Percentiles rank a stretch among this genome's conserved stretches.
phyloP scores from a whole-genome alignment of 257 asterid species.

The Marsdenia floribunda region DNA sequence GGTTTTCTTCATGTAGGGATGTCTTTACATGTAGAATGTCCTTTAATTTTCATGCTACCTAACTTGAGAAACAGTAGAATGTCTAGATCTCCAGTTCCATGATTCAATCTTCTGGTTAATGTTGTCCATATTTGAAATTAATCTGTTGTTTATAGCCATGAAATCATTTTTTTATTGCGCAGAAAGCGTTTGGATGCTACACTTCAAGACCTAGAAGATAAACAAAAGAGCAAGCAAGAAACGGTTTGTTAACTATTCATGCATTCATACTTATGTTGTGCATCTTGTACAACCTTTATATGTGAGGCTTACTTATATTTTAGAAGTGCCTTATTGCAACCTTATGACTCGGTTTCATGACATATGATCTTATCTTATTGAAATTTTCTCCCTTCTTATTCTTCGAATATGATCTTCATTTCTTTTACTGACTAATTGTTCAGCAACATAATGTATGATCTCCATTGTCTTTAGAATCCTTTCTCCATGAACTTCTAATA shows the following conservation, averaged over 20 bases:
- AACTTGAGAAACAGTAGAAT: neutral
- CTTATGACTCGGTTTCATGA: neutral
- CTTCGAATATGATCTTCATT: neutral
- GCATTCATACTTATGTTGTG: neutral
- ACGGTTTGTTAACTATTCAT: slow-evolving; percentile 45
- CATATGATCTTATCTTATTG: neutral
- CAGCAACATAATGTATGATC: neutral
- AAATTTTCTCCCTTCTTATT: neutral
- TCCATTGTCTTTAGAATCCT: neutral
- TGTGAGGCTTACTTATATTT: neutral
- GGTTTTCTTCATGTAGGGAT: neutral
- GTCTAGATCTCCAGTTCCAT: neutral
- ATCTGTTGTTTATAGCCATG: neutral
- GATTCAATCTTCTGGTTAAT: slow-evolving; percentile 1
- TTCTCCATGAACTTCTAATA: neutral
- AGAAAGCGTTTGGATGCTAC: slow-evolving; percentile 83
- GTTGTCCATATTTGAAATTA: slow-evolving; percentile 3
- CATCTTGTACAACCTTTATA: neutral
- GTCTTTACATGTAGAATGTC: neutral
- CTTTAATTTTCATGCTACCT: neutral
- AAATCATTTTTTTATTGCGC: slow-evolving; percentile 19
- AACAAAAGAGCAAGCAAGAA: slow-evolving; percentile 90
- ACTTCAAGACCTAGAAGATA: slow-evolving; percentile 90
- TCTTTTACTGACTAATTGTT: neutral
- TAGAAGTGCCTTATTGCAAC: neutral